A percentile compares a stretch with the other conserved stretches of the same genome.
These are phyloP conservation scores for Stagonosporopsis vannaccii DNA, from an alignment of 2,329 filamentous ascomycete genomes.

Conservation along the genomic window DNA sequence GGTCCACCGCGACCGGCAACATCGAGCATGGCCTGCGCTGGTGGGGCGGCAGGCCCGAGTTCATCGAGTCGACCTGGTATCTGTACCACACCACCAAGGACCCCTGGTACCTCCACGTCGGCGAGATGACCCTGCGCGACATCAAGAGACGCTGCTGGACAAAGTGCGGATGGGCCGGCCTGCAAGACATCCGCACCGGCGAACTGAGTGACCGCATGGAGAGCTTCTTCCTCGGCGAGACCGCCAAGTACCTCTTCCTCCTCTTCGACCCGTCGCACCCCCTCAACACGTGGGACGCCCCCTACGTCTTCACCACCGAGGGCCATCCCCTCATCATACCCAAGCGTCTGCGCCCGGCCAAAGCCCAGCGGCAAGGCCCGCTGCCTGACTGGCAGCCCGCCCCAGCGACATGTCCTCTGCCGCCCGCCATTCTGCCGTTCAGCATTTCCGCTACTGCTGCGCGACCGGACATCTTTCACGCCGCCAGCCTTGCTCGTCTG, in stretches of 20 bases:
- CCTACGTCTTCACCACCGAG: conserved; percentile 95
- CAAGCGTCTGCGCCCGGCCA: conserved; percentile 40
- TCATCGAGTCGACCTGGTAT: conserved; percentile 96
- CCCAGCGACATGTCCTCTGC: conserved; percentile 70
- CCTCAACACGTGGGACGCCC: conserved; percentile 82
- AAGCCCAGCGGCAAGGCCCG: conserved; percentile 6
- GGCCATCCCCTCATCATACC: conserved; percentile 92
- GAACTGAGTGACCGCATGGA: conserved; percentile 96
- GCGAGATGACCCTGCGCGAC: conserved; percentile 92
- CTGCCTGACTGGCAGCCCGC: conserved; percentile 24
- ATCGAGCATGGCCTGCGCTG: conserved; percentile 88
- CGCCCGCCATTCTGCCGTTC: conserved; percentile 67
- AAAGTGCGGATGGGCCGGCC: conserved; percentile 89
- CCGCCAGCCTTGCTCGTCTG: conserved; percentile 82
- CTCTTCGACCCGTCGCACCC: conserved; percentile 88
- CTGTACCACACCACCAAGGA: conserved; percentile 93
- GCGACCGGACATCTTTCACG: conserved; percentile 84
- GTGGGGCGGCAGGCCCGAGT: conserved; percentile 96
- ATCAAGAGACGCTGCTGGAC: conserved; percentile 90
- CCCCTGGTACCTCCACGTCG: conserved; percentile 94
- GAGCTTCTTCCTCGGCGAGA: conserved; percentile 97
- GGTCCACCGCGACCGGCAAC: conserved; percentile 83
- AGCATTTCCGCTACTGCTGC: conserved; percentile 81
- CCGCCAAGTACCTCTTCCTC: conserved; percentile 92
- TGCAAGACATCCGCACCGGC: conserved; percentile 68